Percentiles rank a stretch among this genome's conserved stretches.
phyloP scores from a whole-genome alignment of 192 early-diverging fungal species.

The Coemansia sp. region DNA sequence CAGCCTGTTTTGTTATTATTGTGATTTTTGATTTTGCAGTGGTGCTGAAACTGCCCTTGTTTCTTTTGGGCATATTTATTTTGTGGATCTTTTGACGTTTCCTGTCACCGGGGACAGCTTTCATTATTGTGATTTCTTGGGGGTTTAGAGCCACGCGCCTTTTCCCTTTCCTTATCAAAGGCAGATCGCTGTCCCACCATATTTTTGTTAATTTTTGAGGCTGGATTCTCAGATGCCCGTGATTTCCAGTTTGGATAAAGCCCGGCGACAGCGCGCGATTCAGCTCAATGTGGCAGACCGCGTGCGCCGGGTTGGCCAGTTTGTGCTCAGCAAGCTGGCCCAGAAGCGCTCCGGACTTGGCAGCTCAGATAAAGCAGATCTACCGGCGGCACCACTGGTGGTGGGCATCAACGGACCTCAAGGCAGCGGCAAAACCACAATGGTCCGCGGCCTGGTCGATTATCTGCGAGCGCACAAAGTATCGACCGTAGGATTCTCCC shows the following conservation, averaged over 20 bases:
- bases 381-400: conserved; percentile 40
- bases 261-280: conserved; percentile 21
- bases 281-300: conserved; percentile 14
- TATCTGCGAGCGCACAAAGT: conserved; percentile 52
- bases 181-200: not conserved
- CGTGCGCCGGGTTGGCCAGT: conserved; percentile 30
- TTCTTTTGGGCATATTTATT: not conserved
- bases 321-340: conserved; percentile 34
- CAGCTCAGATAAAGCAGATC: not conserved
- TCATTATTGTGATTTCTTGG: not conserved
- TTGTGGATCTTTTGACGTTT: not conserved
- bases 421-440: conserved; percentile 72
- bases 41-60: not conserved
- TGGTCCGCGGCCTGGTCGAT: conserved; percentile 52
- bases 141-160: not conserved
- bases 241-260: conserved; percentile 37
- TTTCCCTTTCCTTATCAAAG: not conserved
- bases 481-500: conserved; percentile 63
- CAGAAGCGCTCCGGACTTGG: conserved; percentile 18
- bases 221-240: conserved; percentile 22
- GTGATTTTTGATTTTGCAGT: not conserved
- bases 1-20: not conserved
- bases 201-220: not conserved
- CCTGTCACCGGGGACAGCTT: not conserved
- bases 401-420: conserved; percentile 82